A percentile compares a stretch with the other conserved stretches of the same genome.
These are phyloP conservation scores for Syzygium aqueum DNA, from an alignment of 345 rosid species.

Conservation along the genomic window DNA sequence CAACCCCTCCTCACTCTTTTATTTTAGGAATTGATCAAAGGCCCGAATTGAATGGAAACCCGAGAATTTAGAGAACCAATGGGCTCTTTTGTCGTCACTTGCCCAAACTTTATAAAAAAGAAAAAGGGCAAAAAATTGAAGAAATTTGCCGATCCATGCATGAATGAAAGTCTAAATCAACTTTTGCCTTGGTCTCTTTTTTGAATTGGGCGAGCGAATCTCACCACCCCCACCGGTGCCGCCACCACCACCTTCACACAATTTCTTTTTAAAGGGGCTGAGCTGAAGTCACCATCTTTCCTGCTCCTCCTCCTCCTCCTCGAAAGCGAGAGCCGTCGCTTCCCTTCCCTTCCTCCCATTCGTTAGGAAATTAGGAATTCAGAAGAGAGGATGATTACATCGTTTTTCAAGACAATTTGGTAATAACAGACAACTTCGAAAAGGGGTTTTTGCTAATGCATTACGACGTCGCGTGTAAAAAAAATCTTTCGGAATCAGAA, in stretches of 20 bases:
- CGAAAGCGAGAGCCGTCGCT: not conserved
- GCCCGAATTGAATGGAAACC: not conserved
- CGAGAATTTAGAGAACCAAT: not conserved
- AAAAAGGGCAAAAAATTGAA: no score
- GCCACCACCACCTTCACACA: not conserved
- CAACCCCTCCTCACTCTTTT: not conserved
- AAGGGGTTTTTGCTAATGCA: no score
- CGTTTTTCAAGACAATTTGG: not conserved
- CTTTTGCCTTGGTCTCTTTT: not conserved
- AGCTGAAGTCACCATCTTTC: not conserved
- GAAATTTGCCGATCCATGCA: not conserved
- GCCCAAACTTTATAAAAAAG: not conserved
- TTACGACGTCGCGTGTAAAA: no score
- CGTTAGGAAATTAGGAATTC: not conserved
- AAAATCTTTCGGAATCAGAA: no score
- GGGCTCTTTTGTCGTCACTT: not conserved
- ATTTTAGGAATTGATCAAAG: not conserved
- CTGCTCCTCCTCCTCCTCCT: not conserved
- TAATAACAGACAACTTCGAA: no score
- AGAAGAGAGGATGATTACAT: not conserved
- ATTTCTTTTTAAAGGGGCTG: not conserved
- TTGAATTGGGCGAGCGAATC: not conserved
- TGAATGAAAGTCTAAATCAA: not conserved
- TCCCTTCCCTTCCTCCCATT: not conserved
- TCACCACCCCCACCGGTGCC: not conserved